Evolutionary conservation across 345 rosid species (phyloP).

Genomic region (Chamaenerion angustifolium): DNA sequence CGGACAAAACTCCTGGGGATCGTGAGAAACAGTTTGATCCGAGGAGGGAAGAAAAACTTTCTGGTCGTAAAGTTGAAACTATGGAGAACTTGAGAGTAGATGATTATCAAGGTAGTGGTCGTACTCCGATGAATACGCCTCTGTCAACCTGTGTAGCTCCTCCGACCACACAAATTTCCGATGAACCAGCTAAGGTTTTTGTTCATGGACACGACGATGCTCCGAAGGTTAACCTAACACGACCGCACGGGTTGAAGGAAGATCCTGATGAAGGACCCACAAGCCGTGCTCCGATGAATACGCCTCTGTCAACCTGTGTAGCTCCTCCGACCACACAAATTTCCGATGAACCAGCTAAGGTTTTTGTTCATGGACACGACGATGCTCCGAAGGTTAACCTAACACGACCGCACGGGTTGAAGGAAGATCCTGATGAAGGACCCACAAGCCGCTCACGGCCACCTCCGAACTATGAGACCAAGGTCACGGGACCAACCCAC

Average conservation of each 20-base stretch:
- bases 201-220: slow-evolving; percentile 18
- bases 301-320: too few relatives aligned
- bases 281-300: too few relatives aligned
- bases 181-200: slow-evolving; percentile 17
- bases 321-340: slow-evolving; percentile 9
- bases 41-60: slow-evolving; percentile 6
- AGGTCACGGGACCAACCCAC: slow-evolving; percentile 33
- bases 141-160: background rate
- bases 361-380: slow-evolving; percentile 15
- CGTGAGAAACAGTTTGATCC: background rate
- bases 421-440: slow-evolving; percentile 42
- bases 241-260: slow-evolving; percentile 31
- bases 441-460: slow-evolving; percentile 17
- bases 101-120: slow-evolving; percentile 9
- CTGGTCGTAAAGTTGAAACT: slow-evolving; percentile 3
- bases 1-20: background rate
- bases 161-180: slow-evolving; percentile 6
- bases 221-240: slow-evolving; percentile 22
- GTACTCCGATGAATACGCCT: slow-evolving; percentile 2
- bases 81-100: slow-evolving; percentile 4
- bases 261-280: slow-evolving; percentile 45
- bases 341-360: slow-evolving; percentile 13
- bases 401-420: slow-evolving; percentile 24
- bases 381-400: slow-evolving; percentile 23
- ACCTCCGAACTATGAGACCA: slow-evolving; percentile 43